phyloP scores from a whole-genome alignment of 345 rosid genomes.

The Hypericum perforatum region DNA sequence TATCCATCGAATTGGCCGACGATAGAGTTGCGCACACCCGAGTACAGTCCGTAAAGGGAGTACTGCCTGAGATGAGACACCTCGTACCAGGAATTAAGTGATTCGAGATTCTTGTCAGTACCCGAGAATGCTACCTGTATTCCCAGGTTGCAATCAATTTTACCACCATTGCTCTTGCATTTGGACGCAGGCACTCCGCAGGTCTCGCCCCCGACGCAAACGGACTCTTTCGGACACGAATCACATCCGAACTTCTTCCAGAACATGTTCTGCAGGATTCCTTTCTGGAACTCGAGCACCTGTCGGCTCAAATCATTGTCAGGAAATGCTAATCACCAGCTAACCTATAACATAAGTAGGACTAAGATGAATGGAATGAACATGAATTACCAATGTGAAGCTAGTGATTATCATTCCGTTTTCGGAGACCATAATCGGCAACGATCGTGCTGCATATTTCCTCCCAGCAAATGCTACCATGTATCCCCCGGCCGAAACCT shows the following conservation, averaged over 20 bases:
- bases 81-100: slow-evolving; percentile 85
- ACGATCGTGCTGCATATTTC: slow-evolving; percentile 6
- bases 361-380: too few species aligned
- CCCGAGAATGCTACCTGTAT: slow-evolving; percentile 80
- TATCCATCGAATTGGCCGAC: slow-evolving; percentile 7
- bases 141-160: slow-evolving; percentile 36
- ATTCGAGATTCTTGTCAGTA: slow-evolving; percentile 61
- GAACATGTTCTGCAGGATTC: slow-evolving; percentile 58
- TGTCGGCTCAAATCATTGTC: slow-evolving; percentile 6
- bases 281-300: slow-evolving; percentile 79
- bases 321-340: neutral
- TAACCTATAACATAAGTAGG: neutral
- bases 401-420: slow-evolving; percentile 3
- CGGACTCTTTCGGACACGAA: slow-evolving; percentile 31
- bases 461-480: slow-evolving; percentile 11
- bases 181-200: slow-evolving; percentile 56
- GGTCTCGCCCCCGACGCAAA: slow-evolving; percentile 50
- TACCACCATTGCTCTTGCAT: slow-evolving; percentile 43
- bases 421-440: neutral
- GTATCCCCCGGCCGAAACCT: slow-evolving; percentile 5
- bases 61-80: slow-evolving; percentile 51
- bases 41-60: slow-evolving; percentile 52
- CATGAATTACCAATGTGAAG: slow-evolving; percentile 4
- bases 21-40: slow-evolving; percentile 26
- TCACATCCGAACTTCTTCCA: slow-evolving; percentile 84